These are phyloP conservation scores for Boletellus deceptivus DNA, from an alignment of 1,284 basidiomycete genomes.

Conservation along the genomic window DNA sequence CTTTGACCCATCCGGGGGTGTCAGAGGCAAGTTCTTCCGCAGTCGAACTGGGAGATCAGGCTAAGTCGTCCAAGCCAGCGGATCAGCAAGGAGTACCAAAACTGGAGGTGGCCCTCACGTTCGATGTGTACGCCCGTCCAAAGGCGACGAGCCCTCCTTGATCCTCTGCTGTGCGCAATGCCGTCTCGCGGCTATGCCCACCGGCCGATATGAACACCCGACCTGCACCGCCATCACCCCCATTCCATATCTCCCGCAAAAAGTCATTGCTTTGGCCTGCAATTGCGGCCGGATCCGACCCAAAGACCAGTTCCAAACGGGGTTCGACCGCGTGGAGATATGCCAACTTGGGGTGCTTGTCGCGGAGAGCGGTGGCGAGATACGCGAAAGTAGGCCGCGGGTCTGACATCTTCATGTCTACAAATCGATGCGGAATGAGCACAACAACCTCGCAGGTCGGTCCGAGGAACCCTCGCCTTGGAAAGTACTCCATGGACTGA, in stretches of 20 bases:
- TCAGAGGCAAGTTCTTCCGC: slow-evolving; percentile 15
- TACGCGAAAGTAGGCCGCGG: too few relatives aligned
- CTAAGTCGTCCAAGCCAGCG: background rate
- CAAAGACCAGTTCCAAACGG: too few relatives aligned
- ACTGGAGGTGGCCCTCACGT: slow-evolving; percentile 6
- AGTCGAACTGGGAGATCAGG: slow-evolving; percentile 19
- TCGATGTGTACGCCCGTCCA: slow-evolving; percentile 36
- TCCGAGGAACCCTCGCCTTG: too few relatives aligned
- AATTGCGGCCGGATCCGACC: background rate
- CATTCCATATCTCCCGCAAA: slow-evolving; percentile 34
- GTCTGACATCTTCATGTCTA: too few relatives aligned
- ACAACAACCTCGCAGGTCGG: too few relatives aligned
- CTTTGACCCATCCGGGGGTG: slow-evolving; percentile 10
- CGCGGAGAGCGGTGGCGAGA: too few relatives aligned
- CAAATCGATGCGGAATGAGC: too few relatives aligned
- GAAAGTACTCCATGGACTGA: too few relatives aligned
- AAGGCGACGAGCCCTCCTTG: slow-evolving; percentile 39
- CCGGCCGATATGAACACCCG: slow-evolving; percentile 49
- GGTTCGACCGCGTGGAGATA: too few relatives aligned
- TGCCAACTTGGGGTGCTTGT: too few relatives aligned
- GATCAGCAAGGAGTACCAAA: background rate
- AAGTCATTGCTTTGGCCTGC: slow-evolving; percentile 15
- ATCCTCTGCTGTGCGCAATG: slow-evolving; percentile 17
- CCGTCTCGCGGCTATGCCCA: slow-evolving; percentile 13
- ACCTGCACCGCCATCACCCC: slow-evolving; percentile 12